Conservation (phyloP, 768 basidiomycete species). For the Pleurotus platypus region DNA sequence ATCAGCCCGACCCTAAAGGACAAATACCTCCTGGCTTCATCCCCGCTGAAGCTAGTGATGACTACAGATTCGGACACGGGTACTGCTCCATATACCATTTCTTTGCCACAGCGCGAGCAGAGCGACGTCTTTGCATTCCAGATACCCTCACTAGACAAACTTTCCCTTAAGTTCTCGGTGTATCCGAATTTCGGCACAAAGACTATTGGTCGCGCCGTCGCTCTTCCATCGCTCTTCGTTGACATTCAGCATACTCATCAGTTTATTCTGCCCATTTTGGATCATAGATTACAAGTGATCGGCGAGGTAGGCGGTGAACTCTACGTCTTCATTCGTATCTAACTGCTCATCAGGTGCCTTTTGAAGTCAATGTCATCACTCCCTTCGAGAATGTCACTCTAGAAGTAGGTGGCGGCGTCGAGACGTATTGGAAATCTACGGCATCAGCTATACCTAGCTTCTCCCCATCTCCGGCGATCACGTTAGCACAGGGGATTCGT, state of each 20-base stretch:
- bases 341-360: slow-evolving; percentile 60
- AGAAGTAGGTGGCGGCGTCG: slow-evolving; percentile 90
- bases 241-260: slow-evolving; percentile 50
- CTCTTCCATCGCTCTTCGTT: slow-evolving; percentile 70
- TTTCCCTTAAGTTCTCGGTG: slow-evolving; percentile 88
- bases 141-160: slow-evolving; percentile 63
- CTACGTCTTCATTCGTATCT: slow-evolving; percentile 9
- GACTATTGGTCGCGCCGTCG: slow-evolving; percentile 90
- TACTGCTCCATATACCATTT: slow-evolving; percentile 86
- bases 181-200: slow-evolving; percentile 98
- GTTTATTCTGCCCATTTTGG: slow-evolving; percentile 77
- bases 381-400: slow-evolving; percentile 91
- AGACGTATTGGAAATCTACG: slow-evolving; percentile 98
- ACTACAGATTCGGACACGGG: slow-evolving; percentile 81
- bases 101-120: slow-evolving; percentile 74
- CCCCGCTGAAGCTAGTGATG: slow-evolving; percentile 93
- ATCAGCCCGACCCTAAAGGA: slow-evolving; percentile 67
- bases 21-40: slow-evolving; percentile 64
- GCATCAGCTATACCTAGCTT: slow-evolving; percentile 38
- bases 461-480: slow-evolving; percentile 31
- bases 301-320: slow-evolving; percentile 67
- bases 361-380: slow-evolving; percentile 82
- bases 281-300: slow-evolving; percentile 89
- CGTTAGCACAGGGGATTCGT: slow-evolving; percentile 28
- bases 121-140: slow-evolving; percentile 84